Evolutionary conservation across 75 land plant species (phyloP), one percentile per base, ranked within the genome.

Genomic region (Cupressus sempervirens): DNA sequence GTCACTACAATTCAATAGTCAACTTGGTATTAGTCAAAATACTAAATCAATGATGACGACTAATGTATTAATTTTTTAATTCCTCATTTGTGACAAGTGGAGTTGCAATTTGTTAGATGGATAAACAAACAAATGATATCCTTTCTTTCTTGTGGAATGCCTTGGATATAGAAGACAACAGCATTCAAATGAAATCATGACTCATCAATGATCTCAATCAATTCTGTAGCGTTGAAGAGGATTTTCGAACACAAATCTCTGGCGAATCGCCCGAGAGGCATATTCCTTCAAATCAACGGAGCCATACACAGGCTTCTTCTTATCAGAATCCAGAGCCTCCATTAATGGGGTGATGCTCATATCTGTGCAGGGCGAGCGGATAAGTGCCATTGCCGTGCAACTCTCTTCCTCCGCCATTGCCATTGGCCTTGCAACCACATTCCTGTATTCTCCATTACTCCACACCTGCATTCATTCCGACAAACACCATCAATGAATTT

Each of bases 211-310:
- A 9, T 11, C 52, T 50, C 15, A 56, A 56, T 56, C 62, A 45
- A 80, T 43, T 43, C 34, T 80, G 82, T 45, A 80, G 18, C 82
- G 82, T 46, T 80, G n/a, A 20, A 80, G 32, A 7, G 82, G 82
- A 26, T 80, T 34, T 29, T 80, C 43, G 29, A 80, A 80, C 53
- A 80, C 30, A 80, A 80, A n/a, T n/a, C 82, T 45, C 13, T n/a
- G 82, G 29, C 43, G 43, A 13, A 23, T 29, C 53, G 46, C 29
- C 13, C 82, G 13, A 45, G 82, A 80, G 7, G 53, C 53, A 11
- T 80, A 79, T 34, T 79, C 81, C 46, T 79, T 79, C 46, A 79
- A 79, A 15, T 20, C 38, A 38, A 79, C 14, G 38, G 81, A 79
- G 32, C 30, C 10, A n/a, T 80, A 80, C 26, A 3, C 3, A 46